These are phyloP conservation scores for Piper longum DNA, from an alignment of 164 flowering plant species.

Conservation along the genomic window DNA sequence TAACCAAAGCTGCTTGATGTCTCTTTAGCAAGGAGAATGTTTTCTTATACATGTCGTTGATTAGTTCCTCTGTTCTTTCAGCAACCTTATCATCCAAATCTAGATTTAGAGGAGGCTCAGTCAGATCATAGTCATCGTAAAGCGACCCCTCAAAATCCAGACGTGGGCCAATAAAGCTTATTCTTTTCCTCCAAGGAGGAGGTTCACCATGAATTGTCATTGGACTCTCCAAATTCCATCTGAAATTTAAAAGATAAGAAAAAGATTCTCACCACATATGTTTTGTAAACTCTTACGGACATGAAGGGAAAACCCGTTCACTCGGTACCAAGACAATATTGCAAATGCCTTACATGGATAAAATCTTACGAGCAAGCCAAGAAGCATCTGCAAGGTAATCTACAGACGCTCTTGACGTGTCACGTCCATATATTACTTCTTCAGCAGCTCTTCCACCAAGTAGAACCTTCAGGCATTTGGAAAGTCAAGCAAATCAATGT, in stretches of 20 bases:
- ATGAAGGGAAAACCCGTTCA: background rate
- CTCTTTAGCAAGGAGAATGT: slow-evolving; percentile 47
- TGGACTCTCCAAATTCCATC: slow-evolving; percentile 92
- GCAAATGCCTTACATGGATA: slow-evolving; percentile 50
- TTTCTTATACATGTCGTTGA: slow-evolving; percentile 36
- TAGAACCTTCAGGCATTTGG: slow-evolving; percentile 38
- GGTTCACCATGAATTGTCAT: slow-evolving; percentile 89
- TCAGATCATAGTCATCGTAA: slow-evolving; percentile 55
- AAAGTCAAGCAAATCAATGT: background rate
- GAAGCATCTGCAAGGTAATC: slow-evolving; percentile 86
- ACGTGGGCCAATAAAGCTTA: slow-evolving; percentile 69
- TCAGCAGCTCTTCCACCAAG: slow-evolving; percentile 98
- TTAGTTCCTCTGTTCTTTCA: slow-evolving; percentile 54
- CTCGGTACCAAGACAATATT: background rate
- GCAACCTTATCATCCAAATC: slow-evolving; percentile 73
- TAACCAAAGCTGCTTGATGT: slow-evolving; percentile 75
- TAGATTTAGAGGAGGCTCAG: slow-evolving; percentile 71
- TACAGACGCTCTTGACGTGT: slow-evolving; percentile 80
- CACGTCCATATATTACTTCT: slow-evolving; percentile 82
- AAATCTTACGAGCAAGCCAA: slow-evolving; percentile 97
- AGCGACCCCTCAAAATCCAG: slow-evolving; percentile 91
- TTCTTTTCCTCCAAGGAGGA: slow-evolving; percentile 72
- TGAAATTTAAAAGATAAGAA: slow-evolving; percentile 8
- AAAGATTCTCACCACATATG: background rate
- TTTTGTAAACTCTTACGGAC: background rate